Percentiles rank a stretch among this genome's conserved stretches.
Conservation (phyloP, 129 eudicot genomes). For the Flaveria sonorensis region DNA sequence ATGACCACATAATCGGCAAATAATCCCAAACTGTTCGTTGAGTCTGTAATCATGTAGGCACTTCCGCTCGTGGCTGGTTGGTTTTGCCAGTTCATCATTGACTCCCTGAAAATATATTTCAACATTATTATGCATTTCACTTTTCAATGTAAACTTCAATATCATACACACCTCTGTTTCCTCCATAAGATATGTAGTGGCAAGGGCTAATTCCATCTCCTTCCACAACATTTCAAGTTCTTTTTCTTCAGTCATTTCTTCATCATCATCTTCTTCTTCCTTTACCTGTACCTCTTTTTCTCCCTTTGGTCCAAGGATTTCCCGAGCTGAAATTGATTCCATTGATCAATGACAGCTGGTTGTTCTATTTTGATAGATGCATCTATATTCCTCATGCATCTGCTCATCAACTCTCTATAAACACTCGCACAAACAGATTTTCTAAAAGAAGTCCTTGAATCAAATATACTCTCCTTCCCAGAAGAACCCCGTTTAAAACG, state of each 20-base stretch:
- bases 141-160: background rate
- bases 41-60: slow-evolving; percentile 82
- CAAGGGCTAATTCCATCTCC: slow-evolving; percentile 89
- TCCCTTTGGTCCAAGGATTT: slow-evolving; percentile 46
- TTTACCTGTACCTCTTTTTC: slow-evolving; percentile 36
- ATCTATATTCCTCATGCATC: slow-evolving; percentile 90
- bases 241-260: slow-evolving; percentile 54
- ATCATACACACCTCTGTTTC: slow-evolving; percentile 55
- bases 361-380: slow-evolving; percentile 60
- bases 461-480: slow-evolving; percentile 67
- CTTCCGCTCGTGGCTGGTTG: slow-evolving; percentile 36
- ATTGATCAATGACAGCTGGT: slow-evolving; percentile 73
- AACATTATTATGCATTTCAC: slow-evolving; percentile 15
- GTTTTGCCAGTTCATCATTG: slow-evolving; percentile 35
- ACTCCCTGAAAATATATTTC: slow-evolving; percentile 44
- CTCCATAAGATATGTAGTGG: slow-evolving; percentile 74
- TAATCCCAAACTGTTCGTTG: slow-evolving; percentile 79
- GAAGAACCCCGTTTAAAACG: slow-evolving; percentile 46
- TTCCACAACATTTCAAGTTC: slow-evolving; percentile 73
- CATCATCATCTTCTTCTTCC: slow-evolving; percentile 72
- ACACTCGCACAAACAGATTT: slow-evolving; percentile 65
- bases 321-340: slow-evolving; percentile 64
- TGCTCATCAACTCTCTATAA: slow-evolving; percentile 73
- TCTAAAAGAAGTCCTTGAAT: slow-evolving; percentile 51
- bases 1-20: slow-evolving; percentile 77